These are phyloP conservation scores for Apiotrichum gracile DNA, from an alignment of 1,284 basidiomycete genomes.

Conservation along the genomic window DNA sequence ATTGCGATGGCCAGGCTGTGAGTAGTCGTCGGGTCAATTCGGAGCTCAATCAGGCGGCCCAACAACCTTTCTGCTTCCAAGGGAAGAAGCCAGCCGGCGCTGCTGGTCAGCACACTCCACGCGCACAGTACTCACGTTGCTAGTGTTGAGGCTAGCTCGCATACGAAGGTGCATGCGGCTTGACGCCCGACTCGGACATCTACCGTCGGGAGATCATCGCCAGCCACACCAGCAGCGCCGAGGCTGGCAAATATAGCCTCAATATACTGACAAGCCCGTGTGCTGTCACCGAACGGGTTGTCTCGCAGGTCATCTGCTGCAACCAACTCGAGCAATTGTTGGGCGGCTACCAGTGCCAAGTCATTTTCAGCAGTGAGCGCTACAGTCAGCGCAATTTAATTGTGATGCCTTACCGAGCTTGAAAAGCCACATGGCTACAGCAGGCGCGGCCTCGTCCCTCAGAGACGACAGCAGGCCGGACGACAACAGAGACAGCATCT, in stretches of 20 bases:
- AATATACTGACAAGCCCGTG: not conserved
- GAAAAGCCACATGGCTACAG: not conserved
- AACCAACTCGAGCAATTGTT: not conserved
- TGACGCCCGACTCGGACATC: not conserved
- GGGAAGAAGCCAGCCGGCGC: not conserved
- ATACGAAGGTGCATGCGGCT: not conserved
- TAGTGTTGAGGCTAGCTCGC: not conserved
- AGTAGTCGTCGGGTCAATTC: not conserved
- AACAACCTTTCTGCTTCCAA: not conserved
- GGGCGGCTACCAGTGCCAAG: not conserved
- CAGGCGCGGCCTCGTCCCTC: not conserved
- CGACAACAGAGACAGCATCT: not conserved
- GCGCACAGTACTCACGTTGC: not conserved
- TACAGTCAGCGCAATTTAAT: not conserved
- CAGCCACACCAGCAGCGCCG: not conserved
- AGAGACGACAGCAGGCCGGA: not conserved
- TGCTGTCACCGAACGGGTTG: not conserved
- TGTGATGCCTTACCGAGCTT: not conserved
- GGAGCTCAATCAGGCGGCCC: not conserved
- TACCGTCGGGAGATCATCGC: not conserved
- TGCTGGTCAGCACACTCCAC: not conserved
- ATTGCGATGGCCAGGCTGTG: not conserved
- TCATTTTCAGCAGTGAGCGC: not conserved
- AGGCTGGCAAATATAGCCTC: not conserved
- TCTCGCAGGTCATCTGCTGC: not conserved